A percentile compares a stretch with the other conserved stretches of the same genome.
phyloP scores from a whole-genome alignment of 2,329 filamentous ascomycete genomes.

The Fusarium sp. region DNA sequence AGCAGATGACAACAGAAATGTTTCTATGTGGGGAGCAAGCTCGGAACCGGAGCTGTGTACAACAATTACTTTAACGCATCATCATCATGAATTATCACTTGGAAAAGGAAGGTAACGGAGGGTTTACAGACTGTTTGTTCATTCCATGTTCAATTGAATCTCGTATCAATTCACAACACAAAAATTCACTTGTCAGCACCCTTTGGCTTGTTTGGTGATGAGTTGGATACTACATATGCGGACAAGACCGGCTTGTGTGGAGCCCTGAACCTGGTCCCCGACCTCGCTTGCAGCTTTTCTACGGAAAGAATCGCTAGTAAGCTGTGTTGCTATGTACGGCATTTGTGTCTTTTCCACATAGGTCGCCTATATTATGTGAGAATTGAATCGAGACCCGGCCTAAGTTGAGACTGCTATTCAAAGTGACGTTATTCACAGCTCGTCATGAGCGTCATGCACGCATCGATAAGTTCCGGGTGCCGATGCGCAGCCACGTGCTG shows the following conservation, averaged over 20 bases:
- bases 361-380: background rate
- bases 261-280: slow-evolving; percentile 39
- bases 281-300: slow-evolving; percentile 37
- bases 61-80: slow-evolving; percentile 36
- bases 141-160: background rate
- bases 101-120: slow-evolving; percentile 8
- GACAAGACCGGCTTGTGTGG: slow-evolving; percentile 44
- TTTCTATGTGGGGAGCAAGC: slow-evolving; percentile 9
- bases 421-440: slow-evolving; percentile 22
- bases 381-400: background rate
- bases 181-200: slow-evolving; percentile 21
- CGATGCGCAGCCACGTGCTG: slow-evolving; percentile 30
- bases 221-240: slow-evolving; percentile 37
- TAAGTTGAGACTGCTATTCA: background rate
- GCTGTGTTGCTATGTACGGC: background rate
- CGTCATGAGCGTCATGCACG: slow-evolving; percentile 14
- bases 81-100: slow-evolving; percentile 30
- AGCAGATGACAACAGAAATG: background rate
- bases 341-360: background rate
- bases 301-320: slow-evolving; percentile 41
- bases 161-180: background rate
- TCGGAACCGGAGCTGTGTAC: slow-evolving; percentile 44
- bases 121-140: slow-evolving; percentile 3
- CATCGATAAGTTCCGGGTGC: background rate
- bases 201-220: slow-evolving; percentile 31